Conservation (phyloP, 306 rosid genomes). For the Quercus rubra region DNA sequence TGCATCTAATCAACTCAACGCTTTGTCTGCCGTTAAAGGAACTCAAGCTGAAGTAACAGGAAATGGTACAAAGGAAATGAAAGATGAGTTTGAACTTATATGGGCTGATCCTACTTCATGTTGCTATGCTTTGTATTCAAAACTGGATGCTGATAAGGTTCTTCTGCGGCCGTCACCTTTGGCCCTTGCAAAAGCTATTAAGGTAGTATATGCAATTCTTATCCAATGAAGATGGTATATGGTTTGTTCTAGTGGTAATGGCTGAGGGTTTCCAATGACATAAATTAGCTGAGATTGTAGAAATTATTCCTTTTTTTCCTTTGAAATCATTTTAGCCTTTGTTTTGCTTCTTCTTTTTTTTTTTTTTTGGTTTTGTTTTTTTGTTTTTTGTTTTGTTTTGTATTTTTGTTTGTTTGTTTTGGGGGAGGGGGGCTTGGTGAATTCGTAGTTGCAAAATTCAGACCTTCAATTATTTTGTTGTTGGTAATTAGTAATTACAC, state of each 20-base stretch:
- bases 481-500: too few relatives aligned
- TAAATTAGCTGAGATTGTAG: neutral
- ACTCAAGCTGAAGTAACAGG: slow-evolving; percentile 26
- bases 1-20: slow-evolving; percentile 51
- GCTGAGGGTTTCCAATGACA: neutral
- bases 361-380: too few relatives aligned
- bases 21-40: slow-evolving; percentile 27
- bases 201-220: slow-evolving; percentile 45
- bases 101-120: slow-evolving; percentile 95
- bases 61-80: slow-evolving; percentile 43
- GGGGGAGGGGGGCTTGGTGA: neutral
- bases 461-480: neutral
- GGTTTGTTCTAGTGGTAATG: neutral
- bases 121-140: slow-evolving; percentile 78
- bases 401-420: neutral
- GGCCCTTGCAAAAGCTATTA: slow-evolving; percentile 96
- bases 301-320: neutral
- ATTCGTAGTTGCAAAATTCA: neutral
- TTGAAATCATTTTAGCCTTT: too few relatives aligned
- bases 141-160: slow-evolving; percentile 59
- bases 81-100: slow-evolving; percentile 37
- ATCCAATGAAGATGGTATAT: neutral
- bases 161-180: slow-evolving; percentile 84
- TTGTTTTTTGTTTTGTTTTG: too few relatives aligned
- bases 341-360: too few relatives aligned